Conservation (phyloP, 768 basidiomycete genomes). For the Cubamyces sp. region DNA sequence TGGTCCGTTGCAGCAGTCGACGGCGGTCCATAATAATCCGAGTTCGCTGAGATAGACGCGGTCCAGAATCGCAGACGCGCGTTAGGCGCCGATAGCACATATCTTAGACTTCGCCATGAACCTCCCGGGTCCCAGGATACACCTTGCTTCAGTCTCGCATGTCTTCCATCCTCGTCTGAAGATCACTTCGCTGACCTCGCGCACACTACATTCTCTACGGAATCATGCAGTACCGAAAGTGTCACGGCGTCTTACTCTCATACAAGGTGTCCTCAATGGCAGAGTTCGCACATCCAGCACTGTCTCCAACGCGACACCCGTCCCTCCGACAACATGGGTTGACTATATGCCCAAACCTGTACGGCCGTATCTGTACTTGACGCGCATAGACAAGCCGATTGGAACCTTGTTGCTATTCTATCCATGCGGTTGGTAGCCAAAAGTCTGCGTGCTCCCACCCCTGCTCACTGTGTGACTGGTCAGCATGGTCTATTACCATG, state of each 20-base stretch:
- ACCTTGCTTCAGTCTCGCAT: not conserved
- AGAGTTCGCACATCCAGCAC: slow-evolving; percentile 19
- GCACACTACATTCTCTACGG: slow-evolving; percentile 1
- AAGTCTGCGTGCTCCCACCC: not conserved
- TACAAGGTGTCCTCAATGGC: not conserved
- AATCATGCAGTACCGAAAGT: not conserved
- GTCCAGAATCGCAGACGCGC: not conserved
- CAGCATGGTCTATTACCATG: slow-evolving; percentile 99
- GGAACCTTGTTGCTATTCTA: slow-evolving; percentile 90
- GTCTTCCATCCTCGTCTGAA: not conserved
- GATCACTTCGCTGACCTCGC: not conserved
- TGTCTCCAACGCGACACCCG: slow-evolving; percentile 15
- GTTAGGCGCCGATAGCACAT: not conserved
- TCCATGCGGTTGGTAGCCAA: slow-evolving; percentile 77
- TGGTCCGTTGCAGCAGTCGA: too few relatives aligned
- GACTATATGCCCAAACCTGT: slow-evolving; percentile 61
- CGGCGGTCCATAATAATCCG: too few relatives aligned
- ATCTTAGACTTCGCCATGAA: slow-evolving; percentile 11
- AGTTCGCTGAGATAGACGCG: too few relatives aligned
- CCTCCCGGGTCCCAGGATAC: slow-evolving; percentile 2
- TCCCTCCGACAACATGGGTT: slow-evolving; percentile 57
- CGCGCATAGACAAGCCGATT: slow-evolving; percentile 94
- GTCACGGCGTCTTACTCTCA: not conserved
- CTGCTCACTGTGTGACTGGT: not conserved
- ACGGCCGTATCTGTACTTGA: slow-evolving; percentile 83